These are phyloP conservation scores for Debaryomycetaceae sp. DNA, from an alignment of 1,139 yeast species.

Conservation along the genomic window DNA sequence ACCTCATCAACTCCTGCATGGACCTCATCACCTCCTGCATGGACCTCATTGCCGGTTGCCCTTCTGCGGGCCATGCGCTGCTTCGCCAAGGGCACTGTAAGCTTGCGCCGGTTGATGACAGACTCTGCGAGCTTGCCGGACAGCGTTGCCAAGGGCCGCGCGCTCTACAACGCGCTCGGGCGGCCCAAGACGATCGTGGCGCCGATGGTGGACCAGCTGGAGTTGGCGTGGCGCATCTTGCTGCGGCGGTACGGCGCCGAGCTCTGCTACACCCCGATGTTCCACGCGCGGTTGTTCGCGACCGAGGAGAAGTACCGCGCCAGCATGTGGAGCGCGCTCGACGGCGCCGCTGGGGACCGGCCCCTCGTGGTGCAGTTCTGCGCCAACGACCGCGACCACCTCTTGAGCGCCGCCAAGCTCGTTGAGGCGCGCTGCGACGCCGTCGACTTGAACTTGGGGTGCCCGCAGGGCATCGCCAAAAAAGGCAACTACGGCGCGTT, in stretches of 20 bases:
- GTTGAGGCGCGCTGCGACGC: slow-evolving; percentile 90
- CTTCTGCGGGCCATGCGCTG: too few relatives aligned
- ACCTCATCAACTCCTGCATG: too few relatives aligned
- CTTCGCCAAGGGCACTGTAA: too few relatives aligned
- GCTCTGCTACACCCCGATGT: slow-evolving; percentile 94
- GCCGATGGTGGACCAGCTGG: slow-evolving; percentile 98
- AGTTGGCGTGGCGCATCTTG: slow-evolving; percentile 89
- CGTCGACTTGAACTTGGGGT: slow-evolving; percentile 90
- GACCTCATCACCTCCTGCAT: too few relatives aligned
- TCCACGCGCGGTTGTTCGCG: slow-evolving; percentile 87
- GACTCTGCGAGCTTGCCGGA: too few relatives aligned
- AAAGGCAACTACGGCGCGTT: slow-evolving; percentile 96
- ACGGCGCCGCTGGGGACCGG: slow-evolving; percentile 71
- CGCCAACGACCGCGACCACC: slow-evolving; percentile 87
- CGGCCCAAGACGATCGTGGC: slow-evolving; percentile 84
- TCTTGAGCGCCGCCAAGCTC: slow-evolving; percentile 74
- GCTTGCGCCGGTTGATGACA: too few relatives aligned
- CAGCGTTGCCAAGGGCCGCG: too few relatives aligned
- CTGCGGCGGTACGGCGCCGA: slow-evolving; percentile 91
- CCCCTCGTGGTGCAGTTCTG: slow-evolving; percentile 93
- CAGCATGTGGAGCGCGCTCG: slow-evolving; percentile 70
- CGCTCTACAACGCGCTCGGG: slow-evolving; percentile 65
- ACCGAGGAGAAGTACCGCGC: slow-evolving; percentile 75
- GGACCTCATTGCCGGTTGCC: too few relatives aligned
- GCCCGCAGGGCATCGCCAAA: slow-evolving; percentile 96